Conservation (phyloP, 257 asterid genomes). For the Nicotiana noctiflora region DNA sequence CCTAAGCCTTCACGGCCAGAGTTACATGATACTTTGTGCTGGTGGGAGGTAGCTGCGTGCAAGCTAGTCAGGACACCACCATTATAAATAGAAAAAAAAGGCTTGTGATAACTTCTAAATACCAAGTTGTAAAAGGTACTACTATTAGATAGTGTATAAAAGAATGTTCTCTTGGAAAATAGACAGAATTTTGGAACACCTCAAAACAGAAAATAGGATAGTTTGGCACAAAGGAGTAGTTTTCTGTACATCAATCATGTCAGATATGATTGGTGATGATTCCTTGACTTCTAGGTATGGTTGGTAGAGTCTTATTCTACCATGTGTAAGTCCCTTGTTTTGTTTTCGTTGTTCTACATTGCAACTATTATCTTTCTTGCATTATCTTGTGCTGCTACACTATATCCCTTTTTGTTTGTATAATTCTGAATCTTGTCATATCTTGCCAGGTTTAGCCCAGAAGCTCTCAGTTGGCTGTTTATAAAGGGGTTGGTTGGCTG, state of each 20-base stretch:
- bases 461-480: slow-evolving; percentile 38
- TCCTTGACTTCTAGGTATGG: neutral
- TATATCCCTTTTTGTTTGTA: neutral
- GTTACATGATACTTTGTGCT: no score
- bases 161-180: neutral
- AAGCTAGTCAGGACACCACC: no score
- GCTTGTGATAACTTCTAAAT: neutral
- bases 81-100: no score
- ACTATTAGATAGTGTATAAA: neutral
- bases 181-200: neutral
- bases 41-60: no score
- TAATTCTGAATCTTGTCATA: neutral
- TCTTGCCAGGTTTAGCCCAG: slow-evolving; percentile 34
- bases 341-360: neutral
- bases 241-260: neutral
- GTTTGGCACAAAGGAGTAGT: neutral
- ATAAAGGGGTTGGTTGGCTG: slow-evolving; percentile 38
- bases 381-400: neutral
- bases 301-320: neutral
- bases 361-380: neutral
- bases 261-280: neutral
- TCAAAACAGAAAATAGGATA: neutral
- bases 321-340: neutral
- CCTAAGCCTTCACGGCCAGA: no score
- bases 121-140: neutral